Conservation (phyloP, 192 early-diverging fungal genomes). For the Backusella mclennaniae region DNA sequence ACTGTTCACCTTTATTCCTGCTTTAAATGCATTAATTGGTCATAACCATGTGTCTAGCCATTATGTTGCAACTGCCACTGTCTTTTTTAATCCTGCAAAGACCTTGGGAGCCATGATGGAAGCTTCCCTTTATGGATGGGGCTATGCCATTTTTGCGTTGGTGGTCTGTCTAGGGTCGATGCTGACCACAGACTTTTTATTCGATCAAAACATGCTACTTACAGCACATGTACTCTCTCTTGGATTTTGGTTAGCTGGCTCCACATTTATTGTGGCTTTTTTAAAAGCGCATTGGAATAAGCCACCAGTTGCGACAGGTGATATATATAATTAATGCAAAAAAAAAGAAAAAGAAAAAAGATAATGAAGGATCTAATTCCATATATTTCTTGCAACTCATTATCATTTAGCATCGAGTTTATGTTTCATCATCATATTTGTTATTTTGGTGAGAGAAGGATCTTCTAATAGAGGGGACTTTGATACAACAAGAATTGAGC, state of each 20-base stretch:
- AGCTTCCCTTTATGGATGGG: conserved; percentile 42
- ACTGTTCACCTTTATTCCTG: conserved; percentile 65
- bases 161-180: conserved; percentile 44
- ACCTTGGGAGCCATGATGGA: conserved; percentile 64
- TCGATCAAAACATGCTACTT: conserved; percentile 29
- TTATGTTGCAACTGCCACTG: conserved; percentile 67
- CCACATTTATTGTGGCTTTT: conserved; percentile 53
- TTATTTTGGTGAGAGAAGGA: conserved; percentile 51
- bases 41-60: conserved; percentile 61
- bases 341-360: too few species aligned
- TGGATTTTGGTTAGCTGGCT: conserved; percentile 49
- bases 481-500: conserved; percentile 39
- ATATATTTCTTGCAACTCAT: neutral
- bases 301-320: conserved; percentile 46
- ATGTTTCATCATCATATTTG: conserved; percentile 52
- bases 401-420: conserved; percentile 38
- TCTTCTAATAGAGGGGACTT: conserved; percentile 43
- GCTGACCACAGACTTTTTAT: conserved; percentile 50
- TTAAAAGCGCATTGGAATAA: conserved; percentile 52
- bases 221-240: conserved; percentile 46
- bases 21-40: conserved; percentile 49
- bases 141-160: conserved; percentile 42
- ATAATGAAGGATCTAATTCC: too few species aligned
- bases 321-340: neutral
- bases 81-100: conserved; percentile 79